Conservation (phyloP, 1,284 basidiomycete genomes). For the Ustilago hordei region DNA sequence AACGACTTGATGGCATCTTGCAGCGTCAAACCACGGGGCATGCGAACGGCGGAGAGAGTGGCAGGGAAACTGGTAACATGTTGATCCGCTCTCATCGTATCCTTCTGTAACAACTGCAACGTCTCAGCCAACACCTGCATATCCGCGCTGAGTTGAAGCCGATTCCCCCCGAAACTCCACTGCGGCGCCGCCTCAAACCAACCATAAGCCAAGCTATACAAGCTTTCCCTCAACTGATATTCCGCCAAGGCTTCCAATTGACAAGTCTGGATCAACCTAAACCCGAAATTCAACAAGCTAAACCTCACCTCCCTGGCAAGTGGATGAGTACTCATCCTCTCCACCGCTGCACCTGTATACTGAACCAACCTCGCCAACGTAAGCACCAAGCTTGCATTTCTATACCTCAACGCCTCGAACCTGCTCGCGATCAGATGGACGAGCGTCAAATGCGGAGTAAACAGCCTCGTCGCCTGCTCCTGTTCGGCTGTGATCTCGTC, state of each 20-base stretch:
- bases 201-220: conserved; percentile 84
- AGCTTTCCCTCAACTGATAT: conserved; percentile 78
- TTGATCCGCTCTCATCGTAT: conserved; percentile 75
- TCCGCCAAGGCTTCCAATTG: conserved; percentile 87
- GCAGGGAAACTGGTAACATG: conserved; percentile 56
- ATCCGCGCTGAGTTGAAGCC: conserved; percentile 88
- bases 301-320: conserved; percentile 90
- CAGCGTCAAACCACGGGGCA: conserved; percentile 53
- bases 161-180: conserved; percentile 93
- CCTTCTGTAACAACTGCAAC: conserved; percentile 79
- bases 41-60: conserved; percentile 42
- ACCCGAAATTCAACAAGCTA: conserved; percentile 89
- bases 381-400: conserved; percentile 84
- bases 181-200: conserved; percentile 79
- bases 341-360: conserved; percentile 70
- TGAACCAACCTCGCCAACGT: conserved; percentile 86
- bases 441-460: conserved; percentile 81
- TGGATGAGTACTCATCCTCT: conserved; percentile 82
- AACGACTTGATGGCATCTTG: conserved; percentile 40
- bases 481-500: conserved; percentile 81
- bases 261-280: conserved; percentile 89
- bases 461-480: conserved; percentile 78
- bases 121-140: conserved; percentile 88
- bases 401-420: conserved; percentile 91
- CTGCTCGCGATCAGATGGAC: conserved; percentile 91